Percentiles rank a stretch among this genome's conserved stretches.
Conservation (phyloP, 2,329 filamentous ascomycete species). For the Penicillium crustosum region DNA sequence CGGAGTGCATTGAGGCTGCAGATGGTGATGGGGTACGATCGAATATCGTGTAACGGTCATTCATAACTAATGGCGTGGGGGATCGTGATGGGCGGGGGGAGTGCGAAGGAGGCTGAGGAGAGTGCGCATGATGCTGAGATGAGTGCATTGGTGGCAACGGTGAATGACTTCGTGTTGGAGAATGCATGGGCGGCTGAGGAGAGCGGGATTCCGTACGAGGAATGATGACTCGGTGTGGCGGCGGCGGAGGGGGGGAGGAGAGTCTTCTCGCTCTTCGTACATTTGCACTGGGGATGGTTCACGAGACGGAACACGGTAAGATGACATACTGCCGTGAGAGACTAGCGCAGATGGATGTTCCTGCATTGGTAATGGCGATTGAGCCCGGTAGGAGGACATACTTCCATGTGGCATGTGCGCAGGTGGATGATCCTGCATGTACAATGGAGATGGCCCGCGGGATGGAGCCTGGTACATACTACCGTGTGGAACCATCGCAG, state of each 20-base stretch:
- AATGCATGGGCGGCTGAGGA: slow-evolving; percentile 13
- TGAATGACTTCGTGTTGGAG: slow-evolving; percentile 14
- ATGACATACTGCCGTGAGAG: slow-evolving; percentile 3
- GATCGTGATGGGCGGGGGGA: slow-evolving; percentile 24
- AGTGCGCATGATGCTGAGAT: slow-evolving; percentile 6
- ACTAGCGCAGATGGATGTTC: slow-evolving; percentile 1
- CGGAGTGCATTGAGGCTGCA: slow-evolving; percentile 26
- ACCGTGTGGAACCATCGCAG: slow-evolving; percentile 5
- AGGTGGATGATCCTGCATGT: slow-evolving; percentile 34
- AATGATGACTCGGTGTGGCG: slow-evolving; percentile 67
- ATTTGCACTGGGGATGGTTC: slow-evolving; percentile 35
- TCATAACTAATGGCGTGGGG: slow-evolving; percentile 40
- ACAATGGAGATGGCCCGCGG: slow-evolving; percentile 28
- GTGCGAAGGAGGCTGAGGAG: slow-evolving; percentile 17
- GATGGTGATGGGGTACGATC: slow-evolving; percentile 51
- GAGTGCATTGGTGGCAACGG: slow-evolving; percentile 18
- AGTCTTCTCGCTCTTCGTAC: slow-evolving; percentile 58
- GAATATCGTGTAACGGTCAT: slow-evolving; percentile 41
- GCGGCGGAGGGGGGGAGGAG: slow-evolving; percentile 83
- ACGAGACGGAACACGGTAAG: slow-evolving; percentile 16
- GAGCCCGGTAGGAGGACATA: slow-evolving; percentile 4
- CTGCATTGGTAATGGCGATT: slow-evolving; percentile 2
- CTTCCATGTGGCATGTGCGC: neutral
- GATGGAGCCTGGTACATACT: slow-evolving; percentile 15
- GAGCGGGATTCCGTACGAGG: slow-evolving; percentile 36